Percentiles rank a stretch among this genome's conserved stretches.
These are phyloP conservation scores for Thoreauomyces humboldtii DNA, from an alignment of 192 early-diverging fungal species.

Conservation along the genomic window DNA sequence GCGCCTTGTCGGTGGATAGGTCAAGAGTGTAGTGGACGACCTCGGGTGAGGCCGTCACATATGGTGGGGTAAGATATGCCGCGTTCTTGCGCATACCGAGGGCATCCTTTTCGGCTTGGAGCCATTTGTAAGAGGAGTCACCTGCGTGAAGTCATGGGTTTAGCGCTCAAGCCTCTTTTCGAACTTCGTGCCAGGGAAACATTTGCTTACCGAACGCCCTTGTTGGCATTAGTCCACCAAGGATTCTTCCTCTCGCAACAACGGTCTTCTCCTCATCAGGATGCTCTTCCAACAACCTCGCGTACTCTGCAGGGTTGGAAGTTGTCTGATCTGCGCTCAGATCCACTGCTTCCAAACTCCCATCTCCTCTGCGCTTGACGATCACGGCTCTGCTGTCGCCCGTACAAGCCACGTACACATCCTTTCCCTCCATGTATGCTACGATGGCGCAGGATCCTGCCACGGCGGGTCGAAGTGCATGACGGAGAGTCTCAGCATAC, in stretches of 20 bases:
- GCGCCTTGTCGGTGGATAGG: conserved; percentile 35
- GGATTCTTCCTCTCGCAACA: conserved; percentile 40
- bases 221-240: conserved; percentile 55
- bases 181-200: neutral
- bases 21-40: conserved; percentile 38
- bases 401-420: conserved; percentile 50
- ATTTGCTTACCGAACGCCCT: conserved; percentile 46
- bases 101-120: conserved; percentile 16
- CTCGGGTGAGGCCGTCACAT: conserved; percentile 50
- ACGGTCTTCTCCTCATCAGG: conserved; percentile 49
- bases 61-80: conserved; percentile 45
- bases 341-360: conserved; percentile 30
- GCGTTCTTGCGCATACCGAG: conserved; percentile 23
- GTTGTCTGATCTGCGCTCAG: conserved; percentile 47
- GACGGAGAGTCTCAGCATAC: neutral
- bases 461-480: conserved; percentile 34
- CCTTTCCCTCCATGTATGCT: conserved; percentile 43
- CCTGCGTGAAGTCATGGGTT: conserved; percentile 17
- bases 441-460: conserved; percentile 51
- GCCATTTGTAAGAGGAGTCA: conserved; percentile 53
- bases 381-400: conserved; percentile 51
- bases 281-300: conserved; percentile 51
- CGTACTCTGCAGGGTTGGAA: conserved; percentile 43
- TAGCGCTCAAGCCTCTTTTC: neutral
- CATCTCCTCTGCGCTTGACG: conserved; percentile 33